phyloP scores from a whole-genome alignment of 306 rosid species.

The Pyrus betulifolia region DNA sequence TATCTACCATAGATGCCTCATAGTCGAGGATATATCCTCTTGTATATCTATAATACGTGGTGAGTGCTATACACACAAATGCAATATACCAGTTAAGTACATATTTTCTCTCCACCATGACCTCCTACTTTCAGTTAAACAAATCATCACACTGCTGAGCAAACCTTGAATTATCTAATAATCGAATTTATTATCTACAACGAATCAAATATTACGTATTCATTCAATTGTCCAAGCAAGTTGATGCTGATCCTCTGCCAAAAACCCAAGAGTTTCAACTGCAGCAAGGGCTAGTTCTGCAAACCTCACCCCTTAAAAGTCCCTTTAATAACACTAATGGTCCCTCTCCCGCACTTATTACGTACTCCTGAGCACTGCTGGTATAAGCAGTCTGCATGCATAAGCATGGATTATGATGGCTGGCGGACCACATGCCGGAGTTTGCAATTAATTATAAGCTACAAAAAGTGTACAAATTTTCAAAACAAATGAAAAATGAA shows the following conservation, averaged over 20 bases:
- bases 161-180: too few species aligned
- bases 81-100: too few species aligned
- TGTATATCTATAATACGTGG: too few species aligned
- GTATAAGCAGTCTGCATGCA: neutral
- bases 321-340: neutral
- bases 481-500: neutral
- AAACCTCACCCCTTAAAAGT: neutral
- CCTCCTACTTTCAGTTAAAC: too few species aligned
- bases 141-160: too few species aligned
- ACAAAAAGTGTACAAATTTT: neutral
- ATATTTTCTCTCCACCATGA: too few species aligned
- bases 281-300: neutral
- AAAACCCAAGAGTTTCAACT: too few species aligned
- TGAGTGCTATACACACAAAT: too few species aligned
- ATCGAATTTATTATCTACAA: too few species aligned
- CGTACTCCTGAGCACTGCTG: neutral
- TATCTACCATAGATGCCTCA: too few species aligned
- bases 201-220: neutral
- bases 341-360: neutral
- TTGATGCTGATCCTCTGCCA: neutral
- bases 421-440: constrained; percentile 2
- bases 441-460: neutral
- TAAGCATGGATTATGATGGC: neutral
- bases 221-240: neutral
- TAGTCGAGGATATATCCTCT: too few species aligned